Base-by-base conservation (phyloP, 2,329 filamentous ascomycete species). In the Alternaria arborescens region DNA sequence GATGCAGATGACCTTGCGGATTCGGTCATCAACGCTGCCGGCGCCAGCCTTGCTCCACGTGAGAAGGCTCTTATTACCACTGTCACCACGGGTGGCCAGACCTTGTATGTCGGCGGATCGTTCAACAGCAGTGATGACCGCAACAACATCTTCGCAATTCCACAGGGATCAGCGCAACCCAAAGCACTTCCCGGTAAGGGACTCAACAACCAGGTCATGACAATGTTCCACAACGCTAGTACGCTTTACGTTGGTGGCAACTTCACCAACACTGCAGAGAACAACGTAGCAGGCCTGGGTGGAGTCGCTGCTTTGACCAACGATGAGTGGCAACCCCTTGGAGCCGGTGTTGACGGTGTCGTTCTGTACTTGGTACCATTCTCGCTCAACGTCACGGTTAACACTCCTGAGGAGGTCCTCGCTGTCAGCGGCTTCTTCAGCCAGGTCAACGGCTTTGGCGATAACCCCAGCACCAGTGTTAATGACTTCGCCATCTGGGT, bases 401-500 rank as follows among this genome's bases (percentile, higher is more conserved):
- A 87, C 38, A 83, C 84, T 18, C 86, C 88, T 0, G 92, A 97
- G 75, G 86, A 87, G 12, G 92, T 91, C 22, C 85, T 98, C 64
- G 88, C 90, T 2, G 83, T 99, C 60, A 94, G 89, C 50, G 95
- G 95, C 6, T 84, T 88, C 61, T 99, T 99, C 77, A 85, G 86
- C 16, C 82, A 88, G 55, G 87, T 97, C 62, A 85, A 89, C 28
- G 86, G 85, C 0, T 94, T 93, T 69, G 87, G 82, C 36, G 83
- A 83, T 65, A 89, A 89, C 66, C 77, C 84, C 7, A 85, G 88
- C 10, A 84, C 89, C 28, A 71, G 85, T 8, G 91, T 89, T 0
- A 79, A 87, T 52, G 93, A 94, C 2, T 93, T 99, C 71, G 94
- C 93, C 14, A 84, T 98, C 38, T 99, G 95, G 95, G 90, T 98